Evolutionary conservation across 805 yeast genomes (phyloP).

Genomic region (Ogataea glucozyma): DNA sequence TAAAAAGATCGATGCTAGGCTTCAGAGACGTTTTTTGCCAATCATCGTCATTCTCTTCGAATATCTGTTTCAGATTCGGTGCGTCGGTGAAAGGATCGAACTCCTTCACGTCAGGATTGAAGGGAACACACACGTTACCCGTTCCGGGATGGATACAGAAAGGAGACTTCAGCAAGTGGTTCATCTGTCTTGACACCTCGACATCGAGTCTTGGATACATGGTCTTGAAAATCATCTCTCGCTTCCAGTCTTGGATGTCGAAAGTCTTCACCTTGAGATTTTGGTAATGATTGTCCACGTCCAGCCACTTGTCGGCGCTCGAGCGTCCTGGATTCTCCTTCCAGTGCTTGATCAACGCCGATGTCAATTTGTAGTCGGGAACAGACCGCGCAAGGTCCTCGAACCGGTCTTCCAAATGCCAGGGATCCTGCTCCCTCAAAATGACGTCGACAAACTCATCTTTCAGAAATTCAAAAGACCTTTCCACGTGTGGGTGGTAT

Average conservation of each 20-base stretch:
- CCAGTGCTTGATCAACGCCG: constrained; percentile 63
- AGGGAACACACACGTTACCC: constrained; percentile 93
- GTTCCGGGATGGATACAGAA: constrained; percentile 97
- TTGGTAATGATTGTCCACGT: constrained; percentile 56
- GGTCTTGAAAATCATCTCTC: constrained; percentile 76
- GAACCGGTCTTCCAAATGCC: constrained; percentile 58
- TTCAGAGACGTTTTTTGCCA: constrained; percentile 69
- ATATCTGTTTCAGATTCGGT: constrained; percentile 69
- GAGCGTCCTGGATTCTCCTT: constrained; percentile 48
- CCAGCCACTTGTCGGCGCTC: constrained; percentile 75
- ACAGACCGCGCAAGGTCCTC: constrained; percentile 60
- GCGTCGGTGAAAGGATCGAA: constrained; percentile 75
- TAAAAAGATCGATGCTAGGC: constrained; percentile 69
- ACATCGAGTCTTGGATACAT: constrained; percentile 91
- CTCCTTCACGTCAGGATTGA: constrained; percentile 49
- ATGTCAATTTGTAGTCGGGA: constrained; percentile 59
- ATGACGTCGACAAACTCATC: constrained; percentile 64
- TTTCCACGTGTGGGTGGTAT: constrained; percentile 80
- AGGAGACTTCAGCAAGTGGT: constrained; percentile 92
- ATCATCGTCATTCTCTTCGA: constrained; percentile 60
- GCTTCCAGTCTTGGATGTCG: constrained; percentile 62
- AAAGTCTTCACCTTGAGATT: constrained; percentile 38
- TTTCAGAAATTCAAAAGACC: constrained; percentile 70
- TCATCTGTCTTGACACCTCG: constrained; percentile 86
- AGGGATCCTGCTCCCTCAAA: constrained; percentile 83